A percentile compares a stretch with the other conserved stretches of the same genome.
phyloP scores from a whole-genome alignment of 768 basidiomycete species.

The Cystobasidium tubakii region DNA sequence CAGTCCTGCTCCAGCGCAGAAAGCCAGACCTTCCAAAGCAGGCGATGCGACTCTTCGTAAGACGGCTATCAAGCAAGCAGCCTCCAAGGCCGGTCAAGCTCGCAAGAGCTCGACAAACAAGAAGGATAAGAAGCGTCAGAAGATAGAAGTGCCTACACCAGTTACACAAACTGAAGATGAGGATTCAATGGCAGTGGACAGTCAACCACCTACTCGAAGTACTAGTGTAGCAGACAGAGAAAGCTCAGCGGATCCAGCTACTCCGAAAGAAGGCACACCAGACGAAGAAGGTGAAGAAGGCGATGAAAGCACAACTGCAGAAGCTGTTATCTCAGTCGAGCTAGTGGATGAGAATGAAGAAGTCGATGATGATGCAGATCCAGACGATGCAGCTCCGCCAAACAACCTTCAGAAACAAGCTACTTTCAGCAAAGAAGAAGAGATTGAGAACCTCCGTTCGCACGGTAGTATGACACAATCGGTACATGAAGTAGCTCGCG shows the following conservation, averaged over 20 bases:
- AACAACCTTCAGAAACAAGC: slow-evolving; percentile 55
- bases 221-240: slow-evolving; percentile 34
- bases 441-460: slow-evolving; percentile 95
- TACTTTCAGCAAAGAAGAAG: slow-evolving; percentile 90
- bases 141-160: slow-evolving; percentile 35
- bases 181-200: slow-evolving; percentile 30
- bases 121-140: slow-evolving; percentile 40
- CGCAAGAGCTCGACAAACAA: slow-evolving; percentile 26
- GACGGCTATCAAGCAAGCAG: slow-evolving; percentile 51
- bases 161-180: slow-evolving; percentile 22
- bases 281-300: slow-evolving; percentile 49
- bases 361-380: slow-evolving; percentile 54
- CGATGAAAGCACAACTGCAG: slow-evolving; percentile 50
- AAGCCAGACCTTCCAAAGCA: slow-evolving; percentile 20
- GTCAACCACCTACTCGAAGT: slow-evolving; percentile 13
- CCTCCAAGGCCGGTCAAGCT: slow-evolving; percentile 56
- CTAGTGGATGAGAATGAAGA: slow-evolving; percentile 57
- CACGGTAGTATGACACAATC: slow-evolving; percentile 99
- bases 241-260: slow-evolving; percentile 34
- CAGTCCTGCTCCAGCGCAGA: slow-evolving; percentile 34
- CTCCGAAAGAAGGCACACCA: slow-evolving; percentile 37
- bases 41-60: slow-evolving; percentile 40
- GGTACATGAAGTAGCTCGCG: slow-evolving; percentile 92
- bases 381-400: slow-evolving; percentile 57
- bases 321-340: slow-evolving; percentile 32